Conservation (phyloP, 257 asterid species). For the Primulina huaijiensis region DNA sequence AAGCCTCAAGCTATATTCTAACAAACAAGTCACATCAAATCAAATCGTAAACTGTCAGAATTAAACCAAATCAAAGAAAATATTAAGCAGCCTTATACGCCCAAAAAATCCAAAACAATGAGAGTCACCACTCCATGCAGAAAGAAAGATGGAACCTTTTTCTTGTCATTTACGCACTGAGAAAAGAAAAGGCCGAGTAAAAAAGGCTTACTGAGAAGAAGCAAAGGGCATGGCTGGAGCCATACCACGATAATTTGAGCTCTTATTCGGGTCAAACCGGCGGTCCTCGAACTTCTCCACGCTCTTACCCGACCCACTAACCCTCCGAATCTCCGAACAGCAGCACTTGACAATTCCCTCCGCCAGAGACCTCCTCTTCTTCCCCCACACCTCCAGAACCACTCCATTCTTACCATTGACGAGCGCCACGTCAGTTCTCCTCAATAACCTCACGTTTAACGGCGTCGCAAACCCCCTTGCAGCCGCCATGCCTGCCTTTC, state of each 20-base stretch:
- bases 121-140: not conserved
- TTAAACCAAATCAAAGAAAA: not conserved
- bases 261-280: slow-evolving; percentile 41
- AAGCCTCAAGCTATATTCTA: not conserved
- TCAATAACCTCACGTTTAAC: slow-evolving; percentile 31
- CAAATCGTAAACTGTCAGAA: not conserved
- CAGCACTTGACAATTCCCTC: slow-evolving; percentile 44
- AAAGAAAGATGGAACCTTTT: not conserved
- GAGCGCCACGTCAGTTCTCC: slow-evolving; percentile 35
- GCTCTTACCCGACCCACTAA: slow-evolving; percentile 40
- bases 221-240: slow-evolving; percentile 55
- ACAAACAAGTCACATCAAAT: slow-evolving; percentile 14
- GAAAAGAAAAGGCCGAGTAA: not conserved
- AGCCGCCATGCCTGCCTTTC: slow-evolving; percentile 40
- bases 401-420: slow-evolving; percentile 27
- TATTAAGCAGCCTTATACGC: not conserved
- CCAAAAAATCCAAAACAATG: not conserved
- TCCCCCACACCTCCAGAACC: slow-evolving; percentile 40
- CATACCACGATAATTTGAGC: slow-evolving; percentile 40
- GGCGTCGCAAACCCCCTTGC: slow-evolving; percentile 57
- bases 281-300: slow-evolving; percentile 53
- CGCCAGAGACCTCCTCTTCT: slow-evolving; percentile 43
- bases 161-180: not conserved
- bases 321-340: slow-evolving; percentile 48
- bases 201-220: slow-evolving; percentile 51